Evolutionary conservation across 768 basidiomycete genomes (phyloP), one percentile per base, ranked within the genome.

Genomic region (Sistotremastrum suecicum): DNA sequence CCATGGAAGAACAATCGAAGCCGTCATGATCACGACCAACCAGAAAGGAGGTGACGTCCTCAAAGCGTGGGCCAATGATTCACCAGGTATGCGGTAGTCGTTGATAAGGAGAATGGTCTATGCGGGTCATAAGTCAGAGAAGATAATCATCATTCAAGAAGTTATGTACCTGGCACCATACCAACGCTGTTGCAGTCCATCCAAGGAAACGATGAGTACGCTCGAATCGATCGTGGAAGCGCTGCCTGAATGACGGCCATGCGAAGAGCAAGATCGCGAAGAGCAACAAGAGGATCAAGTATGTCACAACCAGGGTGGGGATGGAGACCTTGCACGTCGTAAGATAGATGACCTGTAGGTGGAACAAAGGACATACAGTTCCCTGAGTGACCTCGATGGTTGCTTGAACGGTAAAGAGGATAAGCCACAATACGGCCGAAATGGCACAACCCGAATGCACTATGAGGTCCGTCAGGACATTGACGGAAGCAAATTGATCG

Each of bases 1-100:
- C 77, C 77, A 80, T n/a, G 77, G 75, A 10, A 74, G 58, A 40
- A 74, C 66, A 47, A 78, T 72, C 12, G 74, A 78, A 29, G 66
- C 56, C 39, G 73, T 74, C 56, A 77, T 58, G 40, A 74, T 56
- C n/a, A 68, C 55, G 11, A 75, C 64, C 28, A 79, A 57, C 77
- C 77, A 79, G 55, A 79, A 74, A 9, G 74, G 67, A 39, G 68
- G 51, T 4, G 70, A 61, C 28, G 62, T 58, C 4, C 69, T 55
- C 37, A 77, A 57, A 3, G 70, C 68, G 39, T 66, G 58, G 9
- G 66, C 65, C 5, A 76, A 64, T 6, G 65, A 53, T 44, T 64
- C 56, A 28, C 50, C 59, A 10, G 55, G 58, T 3, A 50, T 48
- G 37, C 64, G 66, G 56, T 74, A 75, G 54, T 78, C 76, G 48